Evolutionary conservation across 2,329 filamentous ascomycete species (phyloP).

Genomic region (Ophiostoma sp.): DNA sequence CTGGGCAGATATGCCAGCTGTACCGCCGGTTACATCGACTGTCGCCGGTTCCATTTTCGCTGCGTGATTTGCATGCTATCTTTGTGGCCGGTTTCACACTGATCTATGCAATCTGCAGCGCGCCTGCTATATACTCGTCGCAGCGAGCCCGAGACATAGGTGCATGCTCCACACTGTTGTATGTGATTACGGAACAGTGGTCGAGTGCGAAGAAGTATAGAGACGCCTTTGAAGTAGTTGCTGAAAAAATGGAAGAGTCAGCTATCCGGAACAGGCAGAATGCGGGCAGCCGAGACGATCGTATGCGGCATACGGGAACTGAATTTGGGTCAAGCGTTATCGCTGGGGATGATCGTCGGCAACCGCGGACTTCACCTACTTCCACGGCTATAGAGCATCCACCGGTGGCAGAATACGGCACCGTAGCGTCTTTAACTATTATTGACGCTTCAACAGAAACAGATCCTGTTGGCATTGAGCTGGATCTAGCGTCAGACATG

Average conservation of each 20-base stretch:
- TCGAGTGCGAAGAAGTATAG: conserved; percentile 34
- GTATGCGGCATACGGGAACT: too few species aligned
- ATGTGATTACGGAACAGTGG: conserved; percentile 34
- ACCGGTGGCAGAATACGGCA: neutral
- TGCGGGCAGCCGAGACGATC: neutral
- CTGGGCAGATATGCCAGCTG: conserved; percentile 24
- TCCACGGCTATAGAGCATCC: neutral
- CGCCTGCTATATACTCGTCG: neutral
- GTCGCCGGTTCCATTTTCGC: conserved; percentile 20
- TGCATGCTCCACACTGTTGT: conserved; percentile 33
- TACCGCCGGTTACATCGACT: conserved; percentile 23
- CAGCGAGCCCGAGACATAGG: conserved; percentile 6
- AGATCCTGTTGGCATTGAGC: conserved; percentile 14
- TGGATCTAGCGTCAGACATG: conserved; percentile 21
- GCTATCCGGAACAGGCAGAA: neutral
- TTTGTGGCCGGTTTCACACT: conserved; percentile 25
- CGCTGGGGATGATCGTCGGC: neutral
- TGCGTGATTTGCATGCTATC: conserved; percentile 24
- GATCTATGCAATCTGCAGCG: conserved; percentile 20
- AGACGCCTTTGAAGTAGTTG: conserved; percentile 35
- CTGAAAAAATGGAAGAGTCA: conserved; percentile 26
- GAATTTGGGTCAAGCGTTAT: too few species aligned
- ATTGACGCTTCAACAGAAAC: neutral
- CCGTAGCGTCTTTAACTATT: neutral
- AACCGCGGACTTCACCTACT: neutral